Conservation (phyloP, 2,329 filamentous ascomycete species). For the Fusarium oligoseptatum region DNA sequence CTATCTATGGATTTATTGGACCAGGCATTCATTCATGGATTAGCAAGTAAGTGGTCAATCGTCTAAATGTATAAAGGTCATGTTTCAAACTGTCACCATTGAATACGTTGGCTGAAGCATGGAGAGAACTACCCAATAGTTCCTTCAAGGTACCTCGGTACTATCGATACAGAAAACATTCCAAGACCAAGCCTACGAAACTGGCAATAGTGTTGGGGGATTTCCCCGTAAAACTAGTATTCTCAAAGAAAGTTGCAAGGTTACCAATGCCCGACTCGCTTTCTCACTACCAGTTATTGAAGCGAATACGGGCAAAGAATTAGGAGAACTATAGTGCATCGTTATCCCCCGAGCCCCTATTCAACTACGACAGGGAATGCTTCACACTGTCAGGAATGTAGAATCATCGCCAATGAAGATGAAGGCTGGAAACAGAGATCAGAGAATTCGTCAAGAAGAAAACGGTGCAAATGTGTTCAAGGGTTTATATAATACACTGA, state of each 20-base stretch:
- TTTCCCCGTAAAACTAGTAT: background rate
- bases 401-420: background rate
- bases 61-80: too few species aligned
- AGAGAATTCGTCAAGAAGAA: background rate
- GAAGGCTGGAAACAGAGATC: background rate
- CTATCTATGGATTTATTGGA: too few species aligned
- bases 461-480: background rate
- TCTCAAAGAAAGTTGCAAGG: background rate
- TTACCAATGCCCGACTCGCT: background rate
- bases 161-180: too few species aligned
- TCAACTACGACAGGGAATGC: background rate
- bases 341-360: background rate
- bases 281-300: background rate
- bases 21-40: too few species aligned
- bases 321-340: background rate
- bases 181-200: too few species aligned
- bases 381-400: background rate
- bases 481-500: background rate
- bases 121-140: too few species aligned
- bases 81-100: too few species aligned
- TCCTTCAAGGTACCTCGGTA: too few species aligned
- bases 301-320: background rate
- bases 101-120: too few species aligned
- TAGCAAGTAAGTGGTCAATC: too few species aligned
- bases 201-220: too few species aligned